These are phyloP conservation scores for Fraxinus angustifolia DNA, from an alignment of 305 asterid species.

Conservation along the genomic window DNA sequence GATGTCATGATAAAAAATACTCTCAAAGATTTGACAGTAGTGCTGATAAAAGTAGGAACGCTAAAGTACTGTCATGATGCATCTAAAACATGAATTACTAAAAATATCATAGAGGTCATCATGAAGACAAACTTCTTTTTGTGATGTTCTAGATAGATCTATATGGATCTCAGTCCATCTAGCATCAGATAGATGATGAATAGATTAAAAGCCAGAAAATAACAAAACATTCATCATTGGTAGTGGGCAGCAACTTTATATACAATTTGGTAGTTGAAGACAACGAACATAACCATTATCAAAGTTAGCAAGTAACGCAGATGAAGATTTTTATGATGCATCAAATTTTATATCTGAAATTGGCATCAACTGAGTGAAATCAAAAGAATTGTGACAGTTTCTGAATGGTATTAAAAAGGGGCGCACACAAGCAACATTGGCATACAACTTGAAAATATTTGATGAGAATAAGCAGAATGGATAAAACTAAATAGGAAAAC, in stretches of 20 bases:
- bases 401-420: neutral
- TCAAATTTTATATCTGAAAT: neutral
- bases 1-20: neutral
- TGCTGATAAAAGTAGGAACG: neutral
- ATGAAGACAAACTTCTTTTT: neutral
- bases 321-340: neutral
- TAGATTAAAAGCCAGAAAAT: neutral
- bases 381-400: neutral
- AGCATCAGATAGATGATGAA: neutral
- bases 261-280: neutral
- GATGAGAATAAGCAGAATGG: neutral
- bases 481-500: neutral
- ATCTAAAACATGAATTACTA: neutral
- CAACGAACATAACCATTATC: neutral
- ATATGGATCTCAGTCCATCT: neutral
- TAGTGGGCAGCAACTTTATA: neutral
- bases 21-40: neutral
- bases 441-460: neutral
- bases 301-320: neutral
- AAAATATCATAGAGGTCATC: slow-evolving; percentile 10
- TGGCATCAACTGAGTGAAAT: neutral
- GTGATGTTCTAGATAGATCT: neutral
- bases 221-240: neutral
- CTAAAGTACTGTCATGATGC: neutral
- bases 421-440: neutral